phyloP scores from a whole-genome alignment of 768 basidiomycete species.

The Tylopilus sp. region DNA sequence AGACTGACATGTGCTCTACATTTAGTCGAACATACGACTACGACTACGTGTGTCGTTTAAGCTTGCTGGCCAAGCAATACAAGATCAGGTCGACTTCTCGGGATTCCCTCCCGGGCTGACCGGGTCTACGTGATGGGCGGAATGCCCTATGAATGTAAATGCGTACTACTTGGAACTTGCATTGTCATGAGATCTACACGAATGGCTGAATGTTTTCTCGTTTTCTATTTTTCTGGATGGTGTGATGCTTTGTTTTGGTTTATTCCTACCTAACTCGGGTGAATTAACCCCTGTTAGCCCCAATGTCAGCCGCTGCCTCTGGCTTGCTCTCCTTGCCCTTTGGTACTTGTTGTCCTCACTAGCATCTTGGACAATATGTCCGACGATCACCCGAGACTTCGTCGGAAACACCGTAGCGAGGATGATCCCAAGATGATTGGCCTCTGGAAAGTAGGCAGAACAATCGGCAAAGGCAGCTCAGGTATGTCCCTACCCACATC shows the following conservation, averaged over 20 bases:
- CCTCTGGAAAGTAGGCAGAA: constrained; percentile 79
- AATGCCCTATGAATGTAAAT: constrained; percentile 12
- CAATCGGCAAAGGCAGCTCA: constrained; percentile 79
- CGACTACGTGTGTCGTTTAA: constrained; percentile 80
- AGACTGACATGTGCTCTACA: constrained; percentile 4
- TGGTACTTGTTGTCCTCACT: background rate
- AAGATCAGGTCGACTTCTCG: constrained; percentile 93
- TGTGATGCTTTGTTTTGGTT: too few species aligned
- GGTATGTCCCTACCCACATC: constrained; percentile 41
- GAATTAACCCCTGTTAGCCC: constrained; percentile 26
- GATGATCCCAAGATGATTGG: constrained; percentile 69
- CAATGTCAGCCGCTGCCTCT: constrained; percentile 20
- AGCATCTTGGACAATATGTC: constrained; percentile 22
- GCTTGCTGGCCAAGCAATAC: constrained; percentile 63
- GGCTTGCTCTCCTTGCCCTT: background rate
- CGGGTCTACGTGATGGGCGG: constrained; percentile 31
- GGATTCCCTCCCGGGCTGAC: constrained; percentile 82
- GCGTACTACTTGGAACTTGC: constrained; percentile 7
- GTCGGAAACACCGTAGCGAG: constrained; percentile 26
- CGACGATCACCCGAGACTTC: constrained; percentile 28
- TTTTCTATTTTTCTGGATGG: background rate
- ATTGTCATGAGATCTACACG: constrained; percentile 23
- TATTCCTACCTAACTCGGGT: too few species aligned
- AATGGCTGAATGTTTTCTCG: constrained; percentile 4
- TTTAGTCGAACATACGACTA: constrained; percentile 76